A percentile compares a stretch with the other conserved stretches of the same genome.
phyloP scores from a whole-genome alignment of 2,329 filamentous ascomycete genomes.

The Falciphora oryzae region DNA sequence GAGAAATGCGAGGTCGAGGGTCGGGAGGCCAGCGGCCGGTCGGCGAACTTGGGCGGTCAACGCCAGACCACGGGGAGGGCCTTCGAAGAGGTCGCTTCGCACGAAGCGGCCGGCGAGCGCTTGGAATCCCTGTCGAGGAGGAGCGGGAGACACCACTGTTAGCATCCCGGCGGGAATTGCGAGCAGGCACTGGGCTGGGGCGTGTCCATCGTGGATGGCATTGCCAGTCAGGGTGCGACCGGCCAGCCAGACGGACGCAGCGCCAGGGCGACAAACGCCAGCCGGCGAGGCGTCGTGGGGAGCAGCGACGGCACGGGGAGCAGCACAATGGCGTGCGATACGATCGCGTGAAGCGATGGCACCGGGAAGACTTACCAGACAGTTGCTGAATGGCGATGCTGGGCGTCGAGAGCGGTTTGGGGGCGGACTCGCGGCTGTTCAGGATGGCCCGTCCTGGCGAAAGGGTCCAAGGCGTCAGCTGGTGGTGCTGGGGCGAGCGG shows the following conservation, averaged over 20 bases:
- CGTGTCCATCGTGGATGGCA: neutral
- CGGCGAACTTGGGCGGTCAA: constrained; percentile 8
- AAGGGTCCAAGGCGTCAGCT: neutral
- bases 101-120: neutral
- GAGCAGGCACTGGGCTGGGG: neutral
- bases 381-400: constrained; percentile 26
- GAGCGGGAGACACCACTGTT: neutral
- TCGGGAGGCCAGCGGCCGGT: neutral
- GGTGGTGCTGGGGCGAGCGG: neutral
- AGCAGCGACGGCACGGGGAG: neutral
- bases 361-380: constrained; percentile 31
- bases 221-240: neutral
- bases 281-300: neutral
- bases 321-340: constrained; percentile 17
- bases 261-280: neutral
- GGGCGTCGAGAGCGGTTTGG: constrained; percentile 20
- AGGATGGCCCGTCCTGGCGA: neutral
- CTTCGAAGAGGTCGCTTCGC: constrained; percentile 1
- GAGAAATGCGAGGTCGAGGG: neutral
- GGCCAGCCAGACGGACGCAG: neutral
- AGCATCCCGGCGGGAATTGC: neutral
- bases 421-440: neutral
- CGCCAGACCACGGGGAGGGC: constrained; percentile 1
- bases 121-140: neutral
- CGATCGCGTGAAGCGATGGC: constrained; percentile 30